phyloP scores from a whole-genome alignment of 495 filamentous ascomycete species.

The Copromyces sp. region DNA sequence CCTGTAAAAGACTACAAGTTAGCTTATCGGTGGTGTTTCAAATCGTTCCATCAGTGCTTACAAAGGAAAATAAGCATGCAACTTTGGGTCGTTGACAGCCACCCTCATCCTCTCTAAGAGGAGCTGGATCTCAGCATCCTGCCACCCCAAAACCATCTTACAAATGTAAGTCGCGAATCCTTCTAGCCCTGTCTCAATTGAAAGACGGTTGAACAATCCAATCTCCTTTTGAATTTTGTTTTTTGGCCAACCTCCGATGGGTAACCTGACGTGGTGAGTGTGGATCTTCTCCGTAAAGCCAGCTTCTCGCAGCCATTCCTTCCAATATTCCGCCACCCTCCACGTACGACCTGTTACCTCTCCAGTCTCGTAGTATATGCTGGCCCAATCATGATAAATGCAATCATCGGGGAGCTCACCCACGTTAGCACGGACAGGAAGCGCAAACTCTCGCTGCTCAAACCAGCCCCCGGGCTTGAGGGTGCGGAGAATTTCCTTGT shows the following conservation, averaged over 20 bases:
- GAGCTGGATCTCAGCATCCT: slow-evolving; percentile 33
- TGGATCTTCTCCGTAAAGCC: slow-evolving; percentile 47
- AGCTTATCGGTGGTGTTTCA: not conserved
- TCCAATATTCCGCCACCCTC: slow-evolving; percentile 32
- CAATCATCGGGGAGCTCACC: slow-evolving; percentile 29
- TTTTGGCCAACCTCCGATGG: slow-evolving; percentile 44
- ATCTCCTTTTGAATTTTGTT: slow-evolving; percentile 34
- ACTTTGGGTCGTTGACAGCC: slow-evolving; percentile 26
- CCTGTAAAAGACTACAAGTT: not conserved
- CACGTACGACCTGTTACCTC: slow-evolving; percentile 10
- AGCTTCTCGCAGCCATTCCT: slow-evolving; percentile 38
- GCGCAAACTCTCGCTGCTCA: slow-evolving; percentile 33
- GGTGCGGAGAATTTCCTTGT: slow-evolving; percentile 22
- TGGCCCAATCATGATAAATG: slow-evolving; percentile 25
- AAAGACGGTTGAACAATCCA: slow-evolving; percentile 21
- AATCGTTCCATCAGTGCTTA: slow-evolving; percentile 11
- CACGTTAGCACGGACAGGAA: slow-evolving; percentile 28
- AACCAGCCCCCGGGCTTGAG: slow-evolving; percentile 15
- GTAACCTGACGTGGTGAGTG: slow-evolving; percentile 35
- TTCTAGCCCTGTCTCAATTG: slow-evolving; percentile 34
- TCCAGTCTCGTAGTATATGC: slow-evolving; percentile 25
- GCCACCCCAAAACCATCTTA: slow-evolving; percentile 35
- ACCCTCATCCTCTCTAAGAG: slow-evolving; percentile 27
- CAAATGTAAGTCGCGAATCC: slow-evolving; percentile 34
- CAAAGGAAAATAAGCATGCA: slow-evolving; percentile 35